Evolutionary conservation across 2,329 filamentous ascomycete species (phyloP).

Genomic region (Colletotrichum destructivum): DNA sequence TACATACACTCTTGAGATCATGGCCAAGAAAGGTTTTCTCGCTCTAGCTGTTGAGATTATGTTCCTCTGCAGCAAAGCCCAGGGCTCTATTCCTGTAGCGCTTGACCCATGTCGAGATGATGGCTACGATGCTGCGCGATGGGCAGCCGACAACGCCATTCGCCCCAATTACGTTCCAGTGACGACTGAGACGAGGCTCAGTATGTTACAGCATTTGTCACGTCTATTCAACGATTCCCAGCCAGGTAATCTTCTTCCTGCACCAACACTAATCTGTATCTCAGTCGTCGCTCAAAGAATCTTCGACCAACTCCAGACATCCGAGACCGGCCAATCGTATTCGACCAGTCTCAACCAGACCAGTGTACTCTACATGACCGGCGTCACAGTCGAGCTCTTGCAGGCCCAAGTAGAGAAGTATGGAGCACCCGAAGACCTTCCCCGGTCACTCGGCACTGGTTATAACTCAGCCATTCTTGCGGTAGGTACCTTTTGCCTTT

Average conservation of each 20-base stretch:
- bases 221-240: too few species aligned
- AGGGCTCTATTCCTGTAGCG: background rate
- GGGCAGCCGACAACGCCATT: background rate
- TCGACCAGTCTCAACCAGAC: conserved; percentile 10
- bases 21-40: background rate
- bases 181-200: conserved; percentile 5
- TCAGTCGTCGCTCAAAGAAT: conserved; percentile 25
- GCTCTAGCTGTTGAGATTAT: background rate
- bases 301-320: background rate
- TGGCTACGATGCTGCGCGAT: background rate
- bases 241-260: too few species aligned
- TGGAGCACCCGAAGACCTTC: conserved; percentile 11
- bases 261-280: background rate
- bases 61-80: background rate
- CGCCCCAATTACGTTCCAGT: conserved; percentile 10
- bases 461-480: conserved; percentile 21
- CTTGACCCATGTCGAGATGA: conserved; percentile 7
- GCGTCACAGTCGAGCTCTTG: background rate
- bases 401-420: conserved; percentile 1
- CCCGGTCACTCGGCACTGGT: background rate
- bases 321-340: background rate
- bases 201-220: background rate
- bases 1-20: background rate
- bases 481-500: background rate
- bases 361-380: conserved; percentile 24